Percentiles rank a stretch among this genome's conserved stretches.
These are phyloP conservation scores for Diversispora epigaea DNA, from an alignment of 192 early-diverging fungal species.

Conservation along the genomic window DNA sequence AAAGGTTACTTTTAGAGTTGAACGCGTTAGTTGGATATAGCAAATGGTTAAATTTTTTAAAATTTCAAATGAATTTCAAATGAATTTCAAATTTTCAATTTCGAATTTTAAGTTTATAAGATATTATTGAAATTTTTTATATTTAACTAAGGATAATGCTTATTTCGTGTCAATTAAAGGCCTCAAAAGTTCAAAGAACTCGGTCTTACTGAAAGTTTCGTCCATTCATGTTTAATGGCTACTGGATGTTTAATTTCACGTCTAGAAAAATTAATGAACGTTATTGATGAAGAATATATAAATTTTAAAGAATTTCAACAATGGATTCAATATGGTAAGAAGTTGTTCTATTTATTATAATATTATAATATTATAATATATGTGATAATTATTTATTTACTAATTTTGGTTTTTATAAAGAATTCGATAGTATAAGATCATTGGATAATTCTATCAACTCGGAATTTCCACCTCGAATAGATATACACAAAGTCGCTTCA, in stretches of 20 bases:
- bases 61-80: neutral
- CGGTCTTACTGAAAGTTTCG: constrained; percentile 14
- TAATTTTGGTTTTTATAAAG: constrained; percentile 7
- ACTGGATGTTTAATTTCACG: neutral
- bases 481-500: constrained; percentile 19
- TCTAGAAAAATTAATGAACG: constrained; percentile 8
- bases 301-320: constrained; percentile 31
- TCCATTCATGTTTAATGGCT: constrained; percentile 16
- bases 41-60: constrained; percentile 27
- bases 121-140: neutral
- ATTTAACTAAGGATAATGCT: neutral
- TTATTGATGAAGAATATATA: constrained; percentile 5
- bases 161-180: neutral
- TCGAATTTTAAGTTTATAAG: neutral
- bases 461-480: neutral
- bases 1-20: constrained; percentile 24
- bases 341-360: neutral
- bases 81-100: neutral
- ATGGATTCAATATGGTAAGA: constrained; percentile 28
- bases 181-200: constrained; percentile 28
- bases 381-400: neutral
- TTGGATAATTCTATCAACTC: neutral
- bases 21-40: constrained; percentile 29
- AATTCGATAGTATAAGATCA: constrained; percentile 24
- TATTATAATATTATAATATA: neutral